Base-by-base conservation (phyloP, 495 filamentous ascomycete genomes). In the Daldinia concentrica region DNA sequence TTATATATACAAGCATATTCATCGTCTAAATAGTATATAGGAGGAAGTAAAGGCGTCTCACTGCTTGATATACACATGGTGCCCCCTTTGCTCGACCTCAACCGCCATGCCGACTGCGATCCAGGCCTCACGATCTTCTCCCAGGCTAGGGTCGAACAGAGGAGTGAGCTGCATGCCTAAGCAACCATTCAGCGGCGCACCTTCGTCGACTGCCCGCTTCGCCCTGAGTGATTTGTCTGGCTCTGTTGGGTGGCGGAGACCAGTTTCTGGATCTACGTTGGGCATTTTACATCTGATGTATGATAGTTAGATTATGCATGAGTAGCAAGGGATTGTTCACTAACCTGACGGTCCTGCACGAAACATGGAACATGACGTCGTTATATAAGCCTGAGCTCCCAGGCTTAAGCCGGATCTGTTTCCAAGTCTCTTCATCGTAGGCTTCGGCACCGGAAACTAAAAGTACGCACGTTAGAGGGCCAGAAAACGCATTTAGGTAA, bases 91-190 rank as follows among this genome's bases (percentile, higher is more conserved):
- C 29, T 82, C 66, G 19, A 85, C 80, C 15, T 79, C 76, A 17
- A 85, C 59, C 2, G 62, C 58, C 82, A 83, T 83, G 34, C 83
- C 83, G 3, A 83, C 81, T 52, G 81, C 82, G 15, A 85, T 54
- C 77, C 79, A 81, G 17, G 67, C 78, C 62, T 81, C 81, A 64
- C 82, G 62, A 41, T 69, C 68, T 6, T 76, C 74, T 3, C 75
- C 73, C 14, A 71, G 36, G 26, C 66, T 68, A 9, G 72, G 56
- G 32, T 75, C 78, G 60, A 83, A 86, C 19, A 91, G 80, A 26
- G 93, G 91, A 43, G 91, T 89, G 73, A 96, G 80, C 79, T 95
- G 87, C 92, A 97, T 92, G 1, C 94, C 95, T 61, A 97, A 77
- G 76, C 92, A 96, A 2, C 92, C 90, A 74, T 85, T 86, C 3